Evolutionary conservation across 108 stramenopile genomes (phyloP).

Genomic region (Aurantiochytrium sp.): DNA sequence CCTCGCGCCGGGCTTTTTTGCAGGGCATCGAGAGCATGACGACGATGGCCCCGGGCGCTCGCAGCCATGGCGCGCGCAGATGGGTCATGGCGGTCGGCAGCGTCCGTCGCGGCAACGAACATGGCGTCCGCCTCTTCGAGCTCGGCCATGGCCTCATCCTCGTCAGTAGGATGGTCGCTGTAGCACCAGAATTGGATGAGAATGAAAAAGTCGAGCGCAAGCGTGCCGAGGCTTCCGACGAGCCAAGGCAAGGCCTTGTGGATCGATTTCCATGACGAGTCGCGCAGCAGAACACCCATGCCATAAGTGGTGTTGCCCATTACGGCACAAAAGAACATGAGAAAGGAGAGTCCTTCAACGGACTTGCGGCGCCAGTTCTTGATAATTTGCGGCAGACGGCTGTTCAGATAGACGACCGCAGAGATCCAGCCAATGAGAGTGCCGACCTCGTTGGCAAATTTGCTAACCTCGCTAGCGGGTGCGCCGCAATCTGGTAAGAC

Average conservation of each 20-base stretch:
- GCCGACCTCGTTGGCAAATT: neutral
- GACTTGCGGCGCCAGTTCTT: slow-evolving; percentile 16
- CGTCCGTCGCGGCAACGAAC: neutral
- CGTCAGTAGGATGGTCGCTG: neutral
- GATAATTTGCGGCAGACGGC: slow-evolving; percentile 19
- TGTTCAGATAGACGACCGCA: slow-evolving; percentile 18
- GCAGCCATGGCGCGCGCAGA: neutral
- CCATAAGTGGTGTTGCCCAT: slow-evolving; percentile 24
- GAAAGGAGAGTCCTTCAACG: slow-evolving; percentile 21
- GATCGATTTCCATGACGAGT: slow-evolving; percentile 1
- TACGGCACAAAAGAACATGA: slow-evolving; percentile 29
- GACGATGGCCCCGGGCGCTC: neutral
- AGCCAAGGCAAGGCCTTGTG: slow-evolving; percentile 22
- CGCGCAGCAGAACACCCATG: neutral
- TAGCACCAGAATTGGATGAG: slow-evolving; percentile 19
- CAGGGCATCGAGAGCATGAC: neutral
- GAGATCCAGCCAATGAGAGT: slow-evolving; percentile 16
- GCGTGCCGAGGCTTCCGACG: slow-evolving; percentile 14
- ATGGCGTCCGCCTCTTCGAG: neutral
- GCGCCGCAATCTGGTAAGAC: neutral
- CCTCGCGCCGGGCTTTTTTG: neutral
- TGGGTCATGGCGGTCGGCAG: neutral
- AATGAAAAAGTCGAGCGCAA: slow-evolving; percentile 20
- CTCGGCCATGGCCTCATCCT: neutral
- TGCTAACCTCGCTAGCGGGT: neutral